Conservation (phyloP, 1,284 basidiomycete species). For the Trichosporon coremiiforme region DNA sequence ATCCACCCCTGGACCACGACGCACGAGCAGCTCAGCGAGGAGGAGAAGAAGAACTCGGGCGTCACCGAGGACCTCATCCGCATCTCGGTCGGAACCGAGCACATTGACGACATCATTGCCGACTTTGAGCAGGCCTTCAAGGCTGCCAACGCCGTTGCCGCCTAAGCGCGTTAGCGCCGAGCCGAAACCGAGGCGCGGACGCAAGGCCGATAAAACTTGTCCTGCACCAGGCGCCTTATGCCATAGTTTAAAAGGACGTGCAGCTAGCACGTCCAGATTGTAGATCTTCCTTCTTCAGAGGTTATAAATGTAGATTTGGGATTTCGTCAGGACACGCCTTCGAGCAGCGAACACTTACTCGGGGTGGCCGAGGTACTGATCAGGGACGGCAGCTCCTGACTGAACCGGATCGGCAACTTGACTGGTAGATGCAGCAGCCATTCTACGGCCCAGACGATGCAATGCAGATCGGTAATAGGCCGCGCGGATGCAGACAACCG, state of each 20-base stretch:
- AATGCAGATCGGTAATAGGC: too few relatives aligned
- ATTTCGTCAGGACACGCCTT: neutral
- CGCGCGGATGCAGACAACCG: too few relatives aligned
- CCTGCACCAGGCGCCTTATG: too few relatives aligned
- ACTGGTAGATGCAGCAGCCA: too few relatives aligned
- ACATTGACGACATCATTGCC: constrained; percentile 79
- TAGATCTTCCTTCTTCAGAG: constrained; percentile 9
- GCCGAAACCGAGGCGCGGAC: too few relatives aligned
- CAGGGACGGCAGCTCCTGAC: too few relatives aligned
- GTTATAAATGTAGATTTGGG: constrained; percentile 20
- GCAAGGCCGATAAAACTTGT: too few relatives aligned
- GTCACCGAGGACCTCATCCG: constrained; percentile 80
- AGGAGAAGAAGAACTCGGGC: constrained; percentile 70
- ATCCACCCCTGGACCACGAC: constrained; percentile 84
- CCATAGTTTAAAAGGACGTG: neutral
- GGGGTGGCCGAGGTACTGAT: neutral
- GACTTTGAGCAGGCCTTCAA: constrained; percentile 72
- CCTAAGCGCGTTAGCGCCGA: neutral
- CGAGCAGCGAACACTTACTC: neutral
- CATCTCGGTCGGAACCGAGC: constrained; percentile 79
- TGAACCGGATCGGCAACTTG: too few relatives aligned
- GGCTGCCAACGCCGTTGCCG: constrained; percentile 15
- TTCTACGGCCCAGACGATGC: too few relatives aligned
- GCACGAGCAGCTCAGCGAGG: constrained; percentile 59
- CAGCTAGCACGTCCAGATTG: neutral